Percentiles rank a stretch among this genome's conserved stretches.
phyloP scores from a whole-genome alignment of 1,139 yeast genomes.

The Pichia sp. region DNA sequence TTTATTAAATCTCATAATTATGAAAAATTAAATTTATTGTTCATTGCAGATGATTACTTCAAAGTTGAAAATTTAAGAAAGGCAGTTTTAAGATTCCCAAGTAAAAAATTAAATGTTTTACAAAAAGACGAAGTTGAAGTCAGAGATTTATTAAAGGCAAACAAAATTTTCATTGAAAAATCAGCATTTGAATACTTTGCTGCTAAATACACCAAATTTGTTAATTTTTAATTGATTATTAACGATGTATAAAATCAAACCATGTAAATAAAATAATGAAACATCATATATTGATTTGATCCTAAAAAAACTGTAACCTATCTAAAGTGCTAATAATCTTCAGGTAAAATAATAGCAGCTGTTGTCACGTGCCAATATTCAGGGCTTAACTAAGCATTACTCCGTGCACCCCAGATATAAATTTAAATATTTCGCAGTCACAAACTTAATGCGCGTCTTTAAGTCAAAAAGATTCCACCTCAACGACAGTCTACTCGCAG shows the following conservation, averaged over 20 bases:
- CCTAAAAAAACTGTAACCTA: neutral
- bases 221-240: slow-evolving; percentile 2
- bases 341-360: neutral
- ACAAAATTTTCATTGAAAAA: slow-evolving; percentile 68
- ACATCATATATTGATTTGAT: too few relatives aligned
- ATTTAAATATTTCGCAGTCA: neutral
- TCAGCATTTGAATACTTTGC: slow-evolving; percentile 58
- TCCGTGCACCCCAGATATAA: slow-evolving; percentile 1
- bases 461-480: too few relatives aligned
- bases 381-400: neutral
- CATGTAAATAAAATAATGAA: too few relatives aligned
- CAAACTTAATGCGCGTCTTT: neutral
- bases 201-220: slow-evolving; percentile 20
- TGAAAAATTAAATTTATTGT: slow-evolving; percentile 52
- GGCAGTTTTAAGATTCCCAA: slow-evolving; percentile 41
- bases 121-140: slow-evolving; percentile 79
- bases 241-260: too few relatives aligned
- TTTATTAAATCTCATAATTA: slow-evolving; percentile 57
- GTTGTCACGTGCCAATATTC: neutral
- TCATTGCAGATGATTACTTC: slow-evolving; percentile 53
- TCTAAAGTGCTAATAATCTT: too few relatives aligned
- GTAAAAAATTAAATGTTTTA: slow-evolving; percentile 53
- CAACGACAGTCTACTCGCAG: too few relatives aligned
- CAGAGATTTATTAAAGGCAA: slow-evolving; percentile 77
- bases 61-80: slow-evolving; percentile 42